These are phyloP conservation scores for Hansenula lynferdii DNA, from an alignment of 1,139 yeast genomes.

Conservation along the genomic window DNA sequence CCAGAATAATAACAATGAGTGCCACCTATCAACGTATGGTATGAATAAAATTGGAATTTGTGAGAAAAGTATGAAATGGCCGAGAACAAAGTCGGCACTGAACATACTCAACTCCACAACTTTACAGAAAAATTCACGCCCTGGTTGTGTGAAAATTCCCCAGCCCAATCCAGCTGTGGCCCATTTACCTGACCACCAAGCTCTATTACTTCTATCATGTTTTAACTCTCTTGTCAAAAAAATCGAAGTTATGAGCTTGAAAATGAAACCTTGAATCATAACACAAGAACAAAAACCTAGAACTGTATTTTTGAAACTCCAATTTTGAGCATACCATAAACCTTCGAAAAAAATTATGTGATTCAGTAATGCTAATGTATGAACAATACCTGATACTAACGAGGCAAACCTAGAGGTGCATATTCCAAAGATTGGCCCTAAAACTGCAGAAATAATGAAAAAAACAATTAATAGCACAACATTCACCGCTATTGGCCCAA, in stretches of 20 bases:
- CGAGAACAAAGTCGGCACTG: slow-evolving; percentile 46
- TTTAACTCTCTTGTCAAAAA: slow-evolving; percentile 46
- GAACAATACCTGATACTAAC: slow-evolving; percentile 39
- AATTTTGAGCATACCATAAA: slow-evolving; percentile 47
- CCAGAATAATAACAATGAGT: slow-evolving; percentile 57
- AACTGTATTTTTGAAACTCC: slow-evolving; percentile 44
- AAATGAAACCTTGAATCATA: slow-evolving; percentile 40
- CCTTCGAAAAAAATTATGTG: slow-evolving; percentile 44
- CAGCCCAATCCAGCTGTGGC: slow-evolving; percentile 47
- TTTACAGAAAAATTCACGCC: slow-evolving; percentile 51
- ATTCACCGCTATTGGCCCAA: slow-evolving; percentile 46
- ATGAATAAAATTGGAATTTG: slow-evolving; percentile 50
- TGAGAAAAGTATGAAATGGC: slow-evolving; percentile 44
- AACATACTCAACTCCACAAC: slow-evolving; percentile 50
- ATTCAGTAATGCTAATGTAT: slow-evolving; percentile 35
- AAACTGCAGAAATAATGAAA: slow-evolving; percentile 35
- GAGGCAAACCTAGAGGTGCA: slow-evolving; percentile 38
- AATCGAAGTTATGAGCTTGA: slow-evolving; percentile 34
- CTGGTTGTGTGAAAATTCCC: slow-evolving; percentile 45
- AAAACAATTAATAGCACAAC: slow-evolving; percentile 32
- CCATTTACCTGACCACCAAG: slow-evolving; percentile 76
- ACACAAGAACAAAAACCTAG: slow-evolving; percentile 41
- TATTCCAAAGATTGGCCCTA: slow-evolving; percentile 42
- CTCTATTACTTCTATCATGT: slow-evolving; percentile 44
- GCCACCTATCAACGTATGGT: slow-evolving; percentile 55